These are phyloP conservation scores for Arthroderma sp. DNA, from an alignment of 2,329 filamentous ascomycete genomes.

Conservation along the genomic window DNA sequence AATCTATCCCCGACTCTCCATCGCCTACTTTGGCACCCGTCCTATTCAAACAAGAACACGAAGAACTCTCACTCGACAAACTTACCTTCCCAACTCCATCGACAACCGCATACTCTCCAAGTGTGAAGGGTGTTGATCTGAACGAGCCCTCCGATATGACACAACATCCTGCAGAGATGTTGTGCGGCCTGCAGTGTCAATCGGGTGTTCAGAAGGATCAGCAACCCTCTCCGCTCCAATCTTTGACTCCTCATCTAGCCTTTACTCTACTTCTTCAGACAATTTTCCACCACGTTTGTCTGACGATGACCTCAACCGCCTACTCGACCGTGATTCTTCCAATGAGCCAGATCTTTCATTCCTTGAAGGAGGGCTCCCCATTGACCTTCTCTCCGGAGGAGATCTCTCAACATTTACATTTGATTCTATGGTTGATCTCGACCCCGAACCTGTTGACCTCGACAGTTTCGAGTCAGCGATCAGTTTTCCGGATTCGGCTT, in stretches of 20 bases:
- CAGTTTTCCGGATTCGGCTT: slow-evolving; percentile 37
- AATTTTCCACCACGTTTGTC: slow-evolving; percentile 53
- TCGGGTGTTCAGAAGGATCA: slow-evolving; percentile 49
- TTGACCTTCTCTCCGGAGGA: slow-evolving; percentile 49
- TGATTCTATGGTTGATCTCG: slow-evolving; percentile 44
- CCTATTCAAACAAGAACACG: slow-evolving; percentile 32
- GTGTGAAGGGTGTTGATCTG: slow-evolving; percentile 29
- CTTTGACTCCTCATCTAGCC: slow-evolving; percentile 26
- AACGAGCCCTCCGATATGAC: slow-evolving; percentile 68
- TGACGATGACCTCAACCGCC: slow-evolving; percentile 51
- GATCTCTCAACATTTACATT: slow-evolving; percentile 38
- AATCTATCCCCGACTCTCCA: slow-evolving; percentile 21
- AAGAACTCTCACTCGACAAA: slow-evolving; percentile 29
- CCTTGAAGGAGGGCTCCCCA: slow-evolving; percentile 63
- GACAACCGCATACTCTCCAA: slow-evolving; percentile 27
- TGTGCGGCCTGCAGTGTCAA: slow-evolving; percentile 99
- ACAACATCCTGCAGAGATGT: slow-evolving; percentile 99
- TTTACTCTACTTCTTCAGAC: slow-evolving; percentile 41
- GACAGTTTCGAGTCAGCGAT: slow-evolving; percentile 32
- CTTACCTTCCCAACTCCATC: slow-evolving; percentile 27
- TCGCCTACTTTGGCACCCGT: slow-evolving; percentile 29
- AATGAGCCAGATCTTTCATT: slow-evolving; percentile 60
- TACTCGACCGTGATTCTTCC: slow-evolving; percentile 51
- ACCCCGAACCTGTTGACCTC: slow-evolving; percentile 36
- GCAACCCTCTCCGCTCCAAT: slow-evolving; percentile 32